Percentiles rank a stretch among this genome's conserved stretches.
phyloP scores from a whole-genome alignment of 225 moss, liverwort and hornwort species.

The Polytrichum formosum region DNA sequence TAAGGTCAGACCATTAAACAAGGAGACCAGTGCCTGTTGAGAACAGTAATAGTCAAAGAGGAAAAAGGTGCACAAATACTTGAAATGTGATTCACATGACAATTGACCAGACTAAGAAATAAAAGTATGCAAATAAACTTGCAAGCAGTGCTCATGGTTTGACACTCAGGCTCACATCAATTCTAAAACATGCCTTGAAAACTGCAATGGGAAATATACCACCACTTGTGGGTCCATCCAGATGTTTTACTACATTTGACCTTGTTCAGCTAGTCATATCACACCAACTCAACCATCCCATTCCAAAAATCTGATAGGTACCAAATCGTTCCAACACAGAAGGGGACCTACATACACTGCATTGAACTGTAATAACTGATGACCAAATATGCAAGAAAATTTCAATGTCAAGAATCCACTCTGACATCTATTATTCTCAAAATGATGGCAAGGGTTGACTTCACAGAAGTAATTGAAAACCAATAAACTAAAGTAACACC shows the following conservation, averaged over 20 bases:
- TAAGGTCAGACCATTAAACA: slow-evolving; percentile 13
- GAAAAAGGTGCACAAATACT: not conserved
- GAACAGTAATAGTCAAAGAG: not conserved
- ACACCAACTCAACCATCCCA: no score
- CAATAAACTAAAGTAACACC: not conserved
- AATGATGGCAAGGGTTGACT: not conserved
- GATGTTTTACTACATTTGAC: no score
- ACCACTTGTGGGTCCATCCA: no score
- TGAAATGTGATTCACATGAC: not conserved
- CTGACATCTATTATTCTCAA: not conserved
- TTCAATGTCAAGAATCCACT: not conserved
- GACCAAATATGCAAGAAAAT: not conserved
- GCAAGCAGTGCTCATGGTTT: not conserved
- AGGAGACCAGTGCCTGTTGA: not conserved
- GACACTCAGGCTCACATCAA: not conserved
- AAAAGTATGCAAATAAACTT: not conserved
- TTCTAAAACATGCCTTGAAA: not conserved
- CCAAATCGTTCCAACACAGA: no score
- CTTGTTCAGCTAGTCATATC: no score
- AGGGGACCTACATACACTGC: no score
- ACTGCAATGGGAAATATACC: not conserved
- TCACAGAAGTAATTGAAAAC: not conserved
- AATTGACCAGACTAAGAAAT: not conserved
- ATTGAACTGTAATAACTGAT: no score
- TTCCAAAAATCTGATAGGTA: no score